Conservation (phyloP, 257 asterid species). For the Leonotis leonurus region DNA sequence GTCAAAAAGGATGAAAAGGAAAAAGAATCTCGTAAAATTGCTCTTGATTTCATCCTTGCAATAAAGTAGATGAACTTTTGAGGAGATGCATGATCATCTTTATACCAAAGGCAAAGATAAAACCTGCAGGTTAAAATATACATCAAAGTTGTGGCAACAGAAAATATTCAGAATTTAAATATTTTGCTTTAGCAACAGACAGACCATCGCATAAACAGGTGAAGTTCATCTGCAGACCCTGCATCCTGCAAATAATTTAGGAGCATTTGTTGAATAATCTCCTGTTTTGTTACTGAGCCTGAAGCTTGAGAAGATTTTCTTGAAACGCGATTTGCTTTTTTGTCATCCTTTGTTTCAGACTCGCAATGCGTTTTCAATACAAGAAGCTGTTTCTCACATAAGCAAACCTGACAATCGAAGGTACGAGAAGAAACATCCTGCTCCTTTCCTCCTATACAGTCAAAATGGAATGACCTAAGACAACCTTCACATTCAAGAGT, state of each 20-base stretch:
- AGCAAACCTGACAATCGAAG: conserved; percentile 60
- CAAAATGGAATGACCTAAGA: conserved; percentile 68
- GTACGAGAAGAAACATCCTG: conserved; percentile 48
- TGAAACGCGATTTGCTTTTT: conserved; percentile 31
- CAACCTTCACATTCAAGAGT: conserved; percentile 69
- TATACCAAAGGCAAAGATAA: conserved; percentile 94
- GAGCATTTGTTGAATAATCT: conserved; percentile 90
- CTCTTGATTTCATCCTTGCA: conserved; percentile 71
- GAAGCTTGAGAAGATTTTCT: conserved; percentile 42
- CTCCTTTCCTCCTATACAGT: conserved; percentile 72
- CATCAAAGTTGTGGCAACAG: conserved; percentile 9
- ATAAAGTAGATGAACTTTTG: conserved; percentile 53
- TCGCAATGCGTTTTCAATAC: conserved; percentile 53
- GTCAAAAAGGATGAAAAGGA: conserved; percentile 46
- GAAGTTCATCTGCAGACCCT: conserved; percentile 58
- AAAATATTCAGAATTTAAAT: conserved; percentile 13
- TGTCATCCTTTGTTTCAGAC: conserved; percentile 47
- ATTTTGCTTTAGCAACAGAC: conserved; percentile 35
- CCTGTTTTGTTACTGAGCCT: conserved; percentile 49
- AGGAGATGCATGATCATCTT: conserved; percentile 79
- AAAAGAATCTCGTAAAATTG: conserved; percentile 56
- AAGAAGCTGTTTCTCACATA: conserved; percentile 70
- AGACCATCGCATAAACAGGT: conserved; percentile 77
- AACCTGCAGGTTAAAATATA: conserved; percentile 60
- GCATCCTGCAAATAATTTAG: conserved; percentile 81